Percentiles rank a stretch among this genome's conserved stretches.
Evolutionary conservation across 2,329 filamentous ascomycete species (phyloP).

Genomic region (Aureobasidium musti): DNA sequence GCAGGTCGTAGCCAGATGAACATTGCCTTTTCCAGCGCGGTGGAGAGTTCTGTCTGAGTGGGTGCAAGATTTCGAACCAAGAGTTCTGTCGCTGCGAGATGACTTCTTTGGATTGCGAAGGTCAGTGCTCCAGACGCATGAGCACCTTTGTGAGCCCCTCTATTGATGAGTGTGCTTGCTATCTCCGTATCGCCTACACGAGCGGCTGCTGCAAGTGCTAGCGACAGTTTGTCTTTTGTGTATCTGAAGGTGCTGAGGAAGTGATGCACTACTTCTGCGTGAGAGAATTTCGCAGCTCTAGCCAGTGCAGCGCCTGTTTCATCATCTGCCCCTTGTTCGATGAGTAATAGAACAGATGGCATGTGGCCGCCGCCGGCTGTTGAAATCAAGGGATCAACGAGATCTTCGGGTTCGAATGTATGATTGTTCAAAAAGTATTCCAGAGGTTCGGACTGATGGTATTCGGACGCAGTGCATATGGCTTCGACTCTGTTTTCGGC

Average conservation of each 20-base stretch:
- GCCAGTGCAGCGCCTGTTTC: constrained; percentile 17
- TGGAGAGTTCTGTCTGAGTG: background rate
- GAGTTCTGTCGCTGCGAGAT: constrained; percentile 16
- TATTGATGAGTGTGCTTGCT: background rate
- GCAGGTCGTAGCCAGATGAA: constrained; percentile 17
- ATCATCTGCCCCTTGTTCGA: constrained; percentile 20
- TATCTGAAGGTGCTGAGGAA: constrained; percentile 1
- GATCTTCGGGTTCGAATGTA: constrained; percentile 17
- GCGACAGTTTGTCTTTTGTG: constrained; percentile 3
- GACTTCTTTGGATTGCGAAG: constrained; percentile 8
- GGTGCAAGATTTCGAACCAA: background rate
- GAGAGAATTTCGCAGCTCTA: constrained; percentile 23
- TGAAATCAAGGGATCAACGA: background rate
- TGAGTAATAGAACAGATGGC: background rate
- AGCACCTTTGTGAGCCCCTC: constrained; percentile 5
- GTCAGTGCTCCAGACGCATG: background rate
- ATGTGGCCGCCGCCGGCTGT: constrained; percentile 10
- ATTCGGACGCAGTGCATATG: constrained; percentile 19
- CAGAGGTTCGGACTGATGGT: constrained; percentile 22
- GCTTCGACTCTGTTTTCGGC: constrained; percentile 18
- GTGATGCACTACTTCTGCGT: background rate
- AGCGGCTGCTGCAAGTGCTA: constrained; percentile 11
- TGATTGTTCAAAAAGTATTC: constrained; percentile 12
- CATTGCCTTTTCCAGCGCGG: constrained; percentile 13
- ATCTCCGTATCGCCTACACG: background rate